Percentiles rank a stretch among this genome's conserved stretches.
Conservation (phyloP, 2,329 filamentous ascomycete genomes). For the Fusarium palustre region DNA sequence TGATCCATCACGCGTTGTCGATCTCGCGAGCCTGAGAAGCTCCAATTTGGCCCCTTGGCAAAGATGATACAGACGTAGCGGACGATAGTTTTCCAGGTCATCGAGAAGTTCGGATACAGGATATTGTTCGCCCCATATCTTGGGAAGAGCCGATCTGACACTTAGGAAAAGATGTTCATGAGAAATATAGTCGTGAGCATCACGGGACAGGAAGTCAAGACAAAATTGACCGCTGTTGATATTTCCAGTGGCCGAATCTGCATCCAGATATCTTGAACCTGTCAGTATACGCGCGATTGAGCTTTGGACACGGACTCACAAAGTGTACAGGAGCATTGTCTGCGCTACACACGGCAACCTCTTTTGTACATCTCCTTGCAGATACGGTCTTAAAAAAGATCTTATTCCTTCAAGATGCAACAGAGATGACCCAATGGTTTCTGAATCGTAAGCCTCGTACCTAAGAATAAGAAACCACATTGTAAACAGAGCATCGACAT, state of each 20-base stretch:
- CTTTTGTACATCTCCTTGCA: conserved; percentile 13
- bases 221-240: conserved; percentile 33
- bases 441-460: conserved; percentile 36
- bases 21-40: conserved; percentile 25
- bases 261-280: conserved; percentile 26
- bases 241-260: conserved; percentile 34
- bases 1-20: neutral
- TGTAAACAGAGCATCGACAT: conserved; percentile 36
- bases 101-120: conserved; percentile 37
- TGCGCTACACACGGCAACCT: conserved; percentile 33
- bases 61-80: conserved; percentile 32
- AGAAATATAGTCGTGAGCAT: conserved; percentile 40
- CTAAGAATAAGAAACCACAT: conserved; percentile 43
- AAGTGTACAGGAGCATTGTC: conserved; percentile 34
- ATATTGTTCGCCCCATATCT: conserved; percentile 40
- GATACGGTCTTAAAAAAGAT: conserved; percentile 31
- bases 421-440: conserved; percentile 22
- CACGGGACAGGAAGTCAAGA: conserved; percentile 36
- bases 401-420: conserved; percentile 40
- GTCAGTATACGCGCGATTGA: neutral
- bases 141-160: conserved; percentile 35
- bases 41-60: conserved; percentile 41
- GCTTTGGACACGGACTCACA: neutral
- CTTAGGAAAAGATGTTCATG: conserved; percentile 38
- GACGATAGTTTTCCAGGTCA: conserved; percentile 40